These are phyloP conservation scores for Coemansia biformis DNA, from an alignment of 192 early-diverging fungal genomes.

Conservation along the genomic window DNA sequence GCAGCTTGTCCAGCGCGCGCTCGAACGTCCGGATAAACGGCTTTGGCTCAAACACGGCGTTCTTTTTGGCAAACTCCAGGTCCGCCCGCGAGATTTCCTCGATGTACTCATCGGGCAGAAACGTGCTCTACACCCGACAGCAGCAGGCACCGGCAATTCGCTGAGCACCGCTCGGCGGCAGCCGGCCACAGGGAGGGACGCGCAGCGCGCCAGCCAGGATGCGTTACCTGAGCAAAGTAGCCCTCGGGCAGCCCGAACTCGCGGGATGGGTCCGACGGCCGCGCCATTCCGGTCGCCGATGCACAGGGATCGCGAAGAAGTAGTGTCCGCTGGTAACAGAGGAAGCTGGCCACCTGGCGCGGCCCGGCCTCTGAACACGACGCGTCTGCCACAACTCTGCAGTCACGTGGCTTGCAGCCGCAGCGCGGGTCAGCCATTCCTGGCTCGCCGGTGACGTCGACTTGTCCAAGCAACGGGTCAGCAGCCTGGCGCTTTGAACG, in stretches of 20 bases:
- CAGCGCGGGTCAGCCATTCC: too few relatives aligned
- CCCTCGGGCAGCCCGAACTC: constrained; percentile 44
- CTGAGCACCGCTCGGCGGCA: too few relatives aligned
- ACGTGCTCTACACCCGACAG: constrained; percentile 38
- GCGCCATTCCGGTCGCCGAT: constrained; percentile 1
- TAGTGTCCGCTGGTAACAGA: too few relatives aligned
- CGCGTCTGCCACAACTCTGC: too few relatives aligned
- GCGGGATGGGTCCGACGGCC: constrained; percentile 38
- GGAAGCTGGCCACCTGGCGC: neutral
- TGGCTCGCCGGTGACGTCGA: too few relatives aligned
- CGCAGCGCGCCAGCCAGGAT: neutral
- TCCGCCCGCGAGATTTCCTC: constrained; percentile 54
- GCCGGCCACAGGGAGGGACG: too few relatives aligned
- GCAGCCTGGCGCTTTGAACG: too few relatives aligned
- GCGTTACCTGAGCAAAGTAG: constrained; percentile 47
- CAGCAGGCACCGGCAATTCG: neutral
- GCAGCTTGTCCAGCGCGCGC: constrained; percentile 75
- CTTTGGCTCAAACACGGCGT: constrained; percentile 75
- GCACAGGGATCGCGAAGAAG: neutral
- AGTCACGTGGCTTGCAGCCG: too few relatives aligned
- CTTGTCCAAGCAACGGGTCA: too few relatives aligned
- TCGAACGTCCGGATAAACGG: constrained; percentile 92
- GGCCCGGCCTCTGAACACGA: too few relatives aligned
- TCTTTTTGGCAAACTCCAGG: constrained; percentile 47
- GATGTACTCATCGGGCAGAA: constrained; percentile 54